A percentile compares a stretch with the other conserved stretches of the same genome.
phyloP scores from a whole-genome alignment of 2,329 filamentous ascomycete genomes.

The Beauveria rudraprayagi region DNA sequence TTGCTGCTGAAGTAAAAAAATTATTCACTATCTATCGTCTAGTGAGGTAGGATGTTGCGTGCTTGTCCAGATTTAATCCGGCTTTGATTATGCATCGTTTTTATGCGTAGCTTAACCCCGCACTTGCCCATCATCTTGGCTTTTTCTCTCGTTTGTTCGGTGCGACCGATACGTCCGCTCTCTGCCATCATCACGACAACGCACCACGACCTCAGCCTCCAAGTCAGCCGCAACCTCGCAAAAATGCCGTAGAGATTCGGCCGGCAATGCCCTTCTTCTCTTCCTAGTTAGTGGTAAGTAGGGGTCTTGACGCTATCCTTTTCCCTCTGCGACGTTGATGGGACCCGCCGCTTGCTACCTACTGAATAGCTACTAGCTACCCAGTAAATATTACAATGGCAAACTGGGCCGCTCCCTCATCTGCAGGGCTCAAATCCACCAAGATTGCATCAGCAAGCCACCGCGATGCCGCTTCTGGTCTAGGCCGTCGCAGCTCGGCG shows the following conservation, averaged over 20 bases:
- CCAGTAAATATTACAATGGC: no score
- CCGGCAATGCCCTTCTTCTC: no score
- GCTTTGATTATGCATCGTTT: background rate
- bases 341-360: background rate
- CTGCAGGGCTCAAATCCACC: background rate
- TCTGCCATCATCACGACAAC: background rate
- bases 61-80: background rate
- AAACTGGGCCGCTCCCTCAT: background rate
- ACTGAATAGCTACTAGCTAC: no score
- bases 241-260: background rate
- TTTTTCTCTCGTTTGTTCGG: no score
- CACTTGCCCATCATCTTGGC: background rate
- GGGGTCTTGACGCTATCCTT: background rate
- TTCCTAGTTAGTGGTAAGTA: background rate
- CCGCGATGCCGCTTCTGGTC: constrained; percentile 2
- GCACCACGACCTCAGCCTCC: background rate
- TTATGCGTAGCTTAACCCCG: background rate
- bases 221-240: background rate
- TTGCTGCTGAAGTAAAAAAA: background rate
- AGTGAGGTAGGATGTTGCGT: no score
- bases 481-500: background rate
- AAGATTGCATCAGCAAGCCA: background rate
- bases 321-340: background rate
- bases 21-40: no score
- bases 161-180: background rate